Evolutionary conservation across 2,329 filamentous ascomycete species (phyloP), one percentile per base, ranked within the genome.

Genomic region (Ophiostoma piceae): DNA sequence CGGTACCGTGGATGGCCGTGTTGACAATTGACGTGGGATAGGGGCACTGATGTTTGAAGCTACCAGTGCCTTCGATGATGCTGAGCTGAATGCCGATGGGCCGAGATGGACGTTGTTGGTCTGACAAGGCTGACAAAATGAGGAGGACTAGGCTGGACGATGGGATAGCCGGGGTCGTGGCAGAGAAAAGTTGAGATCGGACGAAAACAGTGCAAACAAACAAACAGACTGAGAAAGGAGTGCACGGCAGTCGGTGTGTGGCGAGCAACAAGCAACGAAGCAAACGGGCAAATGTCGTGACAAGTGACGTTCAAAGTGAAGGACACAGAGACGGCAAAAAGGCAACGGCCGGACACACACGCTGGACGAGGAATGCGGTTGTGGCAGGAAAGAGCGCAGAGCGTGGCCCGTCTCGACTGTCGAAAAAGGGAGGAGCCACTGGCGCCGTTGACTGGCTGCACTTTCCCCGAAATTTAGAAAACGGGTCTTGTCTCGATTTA

Each of bases 381-480:
- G 43, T 67, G 68, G 68, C 68, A 67, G 65, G 51, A 68, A 39
- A 69, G 66, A 35, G 54, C 66, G 66, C 32, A 69, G 66, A 35
- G 54, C 66, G 66, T 47, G 57, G 60, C 60, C 51, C 43, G 43
- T 47, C 43, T 47, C 16, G 16, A 47, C 43, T 62, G 60, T 35
- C 35, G 65, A 67, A 57, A 60, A 71, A 71, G 69, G 68, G 67
- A 71, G 66, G 65, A 57, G 41, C 57, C 22, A 62, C 60, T n/a
- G 26, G 26, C n/a, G 8, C 43, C 26, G 60, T n/a, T 39, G 62
- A 62, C 62, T 65, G 62, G n/a, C 26, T 69, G 43, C 39, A 16
- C 47, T 67, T 68, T 57, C 51, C 66, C 68, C 47, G 65, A 66
- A 68, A 70, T 66, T 62, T 39, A 35, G 22, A 62, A 32, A 62